phyloP scores from a whole-genome alignment of 768 basidiomycete genomes.

The Lentinula lateritia region DNA sequence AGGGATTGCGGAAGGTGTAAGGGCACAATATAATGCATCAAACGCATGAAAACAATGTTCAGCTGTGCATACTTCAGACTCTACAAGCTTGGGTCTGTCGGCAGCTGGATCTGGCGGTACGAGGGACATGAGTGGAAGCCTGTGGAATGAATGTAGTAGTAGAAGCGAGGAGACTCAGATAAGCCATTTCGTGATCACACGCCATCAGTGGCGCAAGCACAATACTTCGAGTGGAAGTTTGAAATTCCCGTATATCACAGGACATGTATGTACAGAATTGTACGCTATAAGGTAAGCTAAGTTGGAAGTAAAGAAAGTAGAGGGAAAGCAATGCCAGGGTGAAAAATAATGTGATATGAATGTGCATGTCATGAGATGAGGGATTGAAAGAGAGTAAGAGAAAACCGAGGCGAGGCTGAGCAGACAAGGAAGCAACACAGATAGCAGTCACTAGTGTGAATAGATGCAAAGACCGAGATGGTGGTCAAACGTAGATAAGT shows the following conservation, averaged over 20 bases:
- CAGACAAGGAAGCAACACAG: conserved; percentile 23
- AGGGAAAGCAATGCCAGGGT: conserved; percentile 13
- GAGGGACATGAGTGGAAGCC: conserved; percentile 42
- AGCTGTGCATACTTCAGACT: conserved; percentile 48
- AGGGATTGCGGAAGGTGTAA: conserved; percentile 46
- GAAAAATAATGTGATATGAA: conserved; percentile 7
- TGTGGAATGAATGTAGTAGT: background rate
- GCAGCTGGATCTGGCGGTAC: conserved; percentile 45
- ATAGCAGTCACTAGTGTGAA: conserved; percentile 9
- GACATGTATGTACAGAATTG: conserved; percentile 31
- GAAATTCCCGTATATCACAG: conserved; percentile 17
- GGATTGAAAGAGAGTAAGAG: conserved; percentile 14
- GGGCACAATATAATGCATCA: conserved; percentile 74
- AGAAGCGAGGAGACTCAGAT: conserved; percentile 8
- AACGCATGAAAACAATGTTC: conserved; percentile 83
- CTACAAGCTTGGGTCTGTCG: conserved; percentile 26
- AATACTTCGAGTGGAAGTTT: background rate
- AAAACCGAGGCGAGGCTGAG: conserved; percentile 9
- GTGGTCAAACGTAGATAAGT: conserved; percentile 3
- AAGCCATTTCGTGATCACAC: background rate
- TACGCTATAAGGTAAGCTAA: conserved; percentile 37
- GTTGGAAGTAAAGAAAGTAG: conserved; percentile 21
- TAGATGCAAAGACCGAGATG: conserved; percentile 12
- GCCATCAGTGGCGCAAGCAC: background rate
- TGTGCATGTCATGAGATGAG: conserved; percentile 14